Conservation (phyloP, 2,329 filamentous ascomycete genomes). For the Huntiella abstrusa region DNA sequence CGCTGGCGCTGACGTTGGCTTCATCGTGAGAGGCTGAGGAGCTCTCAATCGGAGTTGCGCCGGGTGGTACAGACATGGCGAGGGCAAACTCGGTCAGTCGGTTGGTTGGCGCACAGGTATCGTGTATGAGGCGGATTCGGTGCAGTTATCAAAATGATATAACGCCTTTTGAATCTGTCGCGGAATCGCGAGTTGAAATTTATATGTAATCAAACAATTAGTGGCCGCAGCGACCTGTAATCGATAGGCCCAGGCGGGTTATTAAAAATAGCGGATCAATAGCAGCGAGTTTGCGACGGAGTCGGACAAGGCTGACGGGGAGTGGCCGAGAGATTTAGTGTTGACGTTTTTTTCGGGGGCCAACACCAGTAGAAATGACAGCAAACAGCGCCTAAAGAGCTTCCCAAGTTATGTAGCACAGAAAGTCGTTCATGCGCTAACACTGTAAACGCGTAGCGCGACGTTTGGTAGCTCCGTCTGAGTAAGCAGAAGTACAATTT, state of each 20-base stretch:
- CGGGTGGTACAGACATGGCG: conserved; percentile 7
- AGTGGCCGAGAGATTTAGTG: conserved; percentile 3
- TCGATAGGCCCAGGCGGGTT: conserved; percentile 13
- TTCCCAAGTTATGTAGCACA: neutral
- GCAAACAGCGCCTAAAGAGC: no score
- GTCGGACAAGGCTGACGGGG: conserved; percentile 9
- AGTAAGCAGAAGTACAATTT: neutral
- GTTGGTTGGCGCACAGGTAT: neutral
- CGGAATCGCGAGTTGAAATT: no score
- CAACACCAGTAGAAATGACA: no score
- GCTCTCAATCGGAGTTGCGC: neutral
- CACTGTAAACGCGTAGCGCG: conserved; percentile 10
- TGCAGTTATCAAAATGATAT: no score
- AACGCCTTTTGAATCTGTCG: no score
- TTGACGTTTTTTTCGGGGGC: no score
- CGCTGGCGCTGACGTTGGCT: conserved; percentile 17
- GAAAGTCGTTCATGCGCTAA: neutral
- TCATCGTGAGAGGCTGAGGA: conserved; percentile 12
- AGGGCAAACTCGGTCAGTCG: neutral
- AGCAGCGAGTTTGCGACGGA: conserved; percentile 23
- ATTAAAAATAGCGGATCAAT: conserved; percentile 20
- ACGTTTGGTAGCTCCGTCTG: neutral
- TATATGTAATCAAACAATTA: neutral
- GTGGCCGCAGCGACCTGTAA: conserved; percentile 14
- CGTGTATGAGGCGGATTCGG: neutral